Evolutionary conservation across 306 rosid genomes (phyloP), one percentile per base, ranked within the genome.

Genomic region (Parietaria judaica): DNA sequence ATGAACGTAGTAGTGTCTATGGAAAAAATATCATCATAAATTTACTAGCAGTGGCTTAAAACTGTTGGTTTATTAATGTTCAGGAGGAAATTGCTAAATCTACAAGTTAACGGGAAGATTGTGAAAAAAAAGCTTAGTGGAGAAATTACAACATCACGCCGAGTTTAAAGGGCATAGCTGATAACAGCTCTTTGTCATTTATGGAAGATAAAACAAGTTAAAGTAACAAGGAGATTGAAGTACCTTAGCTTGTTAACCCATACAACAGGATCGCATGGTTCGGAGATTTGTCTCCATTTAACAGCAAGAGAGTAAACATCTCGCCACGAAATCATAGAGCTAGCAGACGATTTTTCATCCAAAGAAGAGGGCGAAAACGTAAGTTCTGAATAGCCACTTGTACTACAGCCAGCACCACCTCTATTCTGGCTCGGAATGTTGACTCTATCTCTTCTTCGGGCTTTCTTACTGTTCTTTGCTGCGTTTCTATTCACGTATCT

Each of bases 331-430:
- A 88, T 74, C 62, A 69, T 68, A 67, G 73, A 72, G 6, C 77
- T 85, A 66, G 77, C 77, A 57, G 78, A 80, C 66, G 87, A 69
- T 82, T 82, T 88, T 52, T 85, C 86, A 72, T 92, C 96, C 36
- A 67, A 14, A 63, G 60, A 70, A 54, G 82, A 67, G 68, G 58
- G 71, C 57, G 85, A 79, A 74, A 80, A 62, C 41, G 96, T 70
- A 52, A 85, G 31, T 67, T 82, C 88, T 17, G 78, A 74, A 67
- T 72, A 69, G 76, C 81, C 78, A 79, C 96, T 92, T 0, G 95
- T 86, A 72, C 94, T 92, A 75, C 96, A 88, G 69, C 98, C 96
- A 47, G 96, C 88, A 52, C 98, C 98, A 59, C 98, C 98, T 80
- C 98, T 82, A 63, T 92, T 92, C 73, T 85, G 92, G 76, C 96